Evolutionary conservation across 495 filamentous ascomycete species (phyloP).

Genomic region (Hypoxylon crocopeplum): DNA sequence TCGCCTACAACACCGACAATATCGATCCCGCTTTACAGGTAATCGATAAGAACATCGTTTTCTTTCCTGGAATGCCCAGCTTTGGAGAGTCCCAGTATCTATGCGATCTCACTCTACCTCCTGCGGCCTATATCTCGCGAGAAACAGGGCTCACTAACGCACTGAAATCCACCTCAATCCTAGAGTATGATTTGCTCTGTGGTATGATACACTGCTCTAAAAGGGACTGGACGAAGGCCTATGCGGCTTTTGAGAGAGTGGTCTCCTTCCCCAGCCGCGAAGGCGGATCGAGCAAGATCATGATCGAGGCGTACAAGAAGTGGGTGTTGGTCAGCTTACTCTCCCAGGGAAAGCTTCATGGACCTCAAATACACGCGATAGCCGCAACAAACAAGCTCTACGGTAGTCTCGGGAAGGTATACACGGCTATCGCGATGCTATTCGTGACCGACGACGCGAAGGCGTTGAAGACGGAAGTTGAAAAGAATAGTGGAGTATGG

Average conservation of each 20-base stretch:
- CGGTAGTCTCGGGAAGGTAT: conserved; percentile 68
- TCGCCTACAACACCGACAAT: conserved; percentile 60
- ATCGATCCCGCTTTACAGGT: conserved; percentile 68
- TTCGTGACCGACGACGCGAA: conserved; percentile 68
- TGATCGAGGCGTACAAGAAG: conserved; percentile 93
- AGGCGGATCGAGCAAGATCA: conserved; percentile 70
- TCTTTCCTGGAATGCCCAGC: conserved; percentile 61
- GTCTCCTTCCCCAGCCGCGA: conserved; percentile 68
- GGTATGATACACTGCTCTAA: conserved; percentile 79
- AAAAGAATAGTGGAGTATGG: conserved; percentile 60
- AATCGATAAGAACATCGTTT: conserved; percentile 70
- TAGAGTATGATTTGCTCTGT: conserved; percentile 80
- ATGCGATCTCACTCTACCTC: conserved; percentile 45
- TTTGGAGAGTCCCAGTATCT: conserved; percentile 29
- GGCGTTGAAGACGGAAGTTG: conserved; percentile 64
- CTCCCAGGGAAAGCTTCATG: conserved; percentile 67
- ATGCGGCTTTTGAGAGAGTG: conserved; percentile 71
- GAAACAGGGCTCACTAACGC: conserved; percentile 63
- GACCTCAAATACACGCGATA: conserved; percentile 47
- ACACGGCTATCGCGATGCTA: conserved; percentile 69
- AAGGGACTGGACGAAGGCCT: conserved; percentile 74
- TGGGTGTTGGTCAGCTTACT: conserved; percentile 84
- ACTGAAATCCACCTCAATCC: conserved; percentile 63
- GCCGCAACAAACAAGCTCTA: conserved; percentile 62
- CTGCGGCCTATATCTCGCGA: conserved; percentile 60